Conservation (phyloP, 306 rosid species). For the Cicer chorassanicum region DNA sequence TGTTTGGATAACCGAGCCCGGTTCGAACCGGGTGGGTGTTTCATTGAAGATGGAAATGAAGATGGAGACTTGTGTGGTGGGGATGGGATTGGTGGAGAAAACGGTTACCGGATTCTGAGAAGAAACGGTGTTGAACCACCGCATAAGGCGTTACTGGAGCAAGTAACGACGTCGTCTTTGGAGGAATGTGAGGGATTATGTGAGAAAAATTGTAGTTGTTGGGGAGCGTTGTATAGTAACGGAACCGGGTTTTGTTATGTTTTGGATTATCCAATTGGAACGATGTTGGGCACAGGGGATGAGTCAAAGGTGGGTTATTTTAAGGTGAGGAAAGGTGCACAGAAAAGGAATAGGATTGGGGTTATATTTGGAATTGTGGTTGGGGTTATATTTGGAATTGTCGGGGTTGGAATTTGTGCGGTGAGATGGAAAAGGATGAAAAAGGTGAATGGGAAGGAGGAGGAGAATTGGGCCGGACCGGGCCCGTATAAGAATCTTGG, state of each 20-base stretch:
- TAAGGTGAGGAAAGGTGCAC: conserved; percentile 60
- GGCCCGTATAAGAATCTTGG: conserved; percentile 90
- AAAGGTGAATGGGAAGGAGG: conserved; percentile 47
- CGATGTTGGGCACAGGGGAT: conserved; percentile 61
- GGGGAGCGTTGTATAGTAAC: conserved; percentile 77
- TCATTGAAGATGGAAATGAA: conserved; percentile 28
- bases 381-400: conserved; percentile 35
- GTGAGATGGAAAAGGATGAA: conserved; percentile 44
- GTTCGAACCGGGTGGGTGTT: conserved; percentile 55
- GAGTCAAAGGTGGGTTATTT: conserved; percentile 74
- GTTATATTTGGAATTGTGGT: conserved; percentile 45
- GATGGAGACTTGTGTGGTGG: conserved; percentile 61
- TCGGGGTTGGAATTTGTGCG: conserved; percentile 48
- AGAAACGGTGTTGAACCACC: conserved; percentile 70
- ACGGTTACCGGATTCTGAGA: conserved; percentile 53
- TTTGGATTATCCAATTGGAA: conserved; percentile 69
- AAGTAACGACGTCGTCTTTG: conserved; percentile 56
- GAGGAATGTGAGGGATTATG: conserved; percentile 66
- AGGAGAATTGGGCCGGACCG: conserved; percentile 55
- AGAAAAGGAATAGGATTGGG: conserved; percentile 43
- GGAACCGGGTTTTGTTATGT: conserved; percentile 69
- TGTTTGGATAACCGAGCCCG: conserved; percentile 70
- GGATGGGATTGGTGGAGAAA: conserved; percentile 35
- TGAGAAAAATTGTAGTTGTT: conserved; percentile 70
- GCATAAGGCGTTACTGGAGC: conserved; percentile 56